phyloP scores from a whole-genome alignment of 306 rosid species.

The Lathyrus tuberosus region DNA sequence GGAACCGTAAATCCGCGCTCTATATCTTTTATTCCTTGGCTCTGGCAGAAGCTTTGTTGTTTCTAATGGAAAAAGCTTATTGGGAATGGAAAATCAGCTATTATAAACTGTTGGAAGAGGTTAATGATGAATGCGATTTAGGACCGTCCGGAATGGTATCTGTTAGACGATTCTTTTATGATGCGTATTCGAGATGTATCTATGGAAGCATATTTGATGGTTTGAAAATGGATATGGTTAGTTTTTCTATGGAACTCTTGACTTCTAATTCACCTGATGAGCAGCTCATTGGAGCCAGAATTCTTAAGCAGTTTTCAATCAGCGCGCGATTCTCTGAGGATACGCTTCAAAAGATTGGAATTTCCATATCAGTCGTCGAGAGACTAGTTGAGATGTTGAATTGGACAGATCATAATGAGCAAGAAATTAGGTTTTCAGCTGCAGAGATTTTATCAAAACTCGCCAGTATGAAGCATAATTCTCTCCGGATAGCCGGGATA shows the following conservation, averaged over 20 bases:
- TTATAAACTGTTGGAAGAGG: conserved; percentile 68
- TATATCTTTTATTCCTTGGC: conserved; percentile 75
- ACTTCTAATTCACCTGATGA: conserved; percentile 79
- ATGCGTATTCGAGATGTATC: conserved; percentile 89
- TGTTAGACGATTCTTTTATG: conserved; percentile 78
- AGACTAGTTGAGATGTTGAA: conserved; percentile 91
- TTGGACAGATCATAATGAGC: conserved; percentile 78
- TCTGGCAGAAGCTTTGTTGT: conserved; percentile 83
- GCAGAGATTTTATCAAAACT: conserved; percentile 76
- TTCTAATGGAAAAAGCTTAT: conserved; percentile 73
- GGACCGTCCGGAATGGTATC: conserved; percentile 71
- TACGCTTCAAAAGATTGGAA: conserved; percentile 85
- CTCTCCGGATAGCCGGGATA: conserved; percentile 78
- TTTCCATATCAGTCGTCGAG: conserved; percentile 63
- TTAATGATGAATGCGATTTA: conserved; percentile 64
- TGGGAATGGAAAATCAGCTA: conserved; percentile 76
- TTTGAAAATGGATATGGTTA: conserved; percentile 86
- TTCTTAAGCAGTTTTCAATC: conserved; percentile 62
- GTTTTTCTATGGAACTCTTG: conserved; percentile 77
- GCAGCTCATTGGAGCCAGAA: conserved; percentile 77
- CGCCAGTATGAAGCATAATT: conserved; percentile 84
- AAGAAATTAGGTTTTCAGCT: conserved; percentile 72
- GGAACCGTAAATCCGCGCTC: conserved; percentile 68
- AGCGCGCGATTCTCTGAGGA: conserved; percentile 63
- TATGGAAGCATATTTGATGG: conserved; percentile 90